Evolutionary conservation across 805 yeast genomes (phyloP).

Genomic region (Ogataea zsoltii): DNA sequence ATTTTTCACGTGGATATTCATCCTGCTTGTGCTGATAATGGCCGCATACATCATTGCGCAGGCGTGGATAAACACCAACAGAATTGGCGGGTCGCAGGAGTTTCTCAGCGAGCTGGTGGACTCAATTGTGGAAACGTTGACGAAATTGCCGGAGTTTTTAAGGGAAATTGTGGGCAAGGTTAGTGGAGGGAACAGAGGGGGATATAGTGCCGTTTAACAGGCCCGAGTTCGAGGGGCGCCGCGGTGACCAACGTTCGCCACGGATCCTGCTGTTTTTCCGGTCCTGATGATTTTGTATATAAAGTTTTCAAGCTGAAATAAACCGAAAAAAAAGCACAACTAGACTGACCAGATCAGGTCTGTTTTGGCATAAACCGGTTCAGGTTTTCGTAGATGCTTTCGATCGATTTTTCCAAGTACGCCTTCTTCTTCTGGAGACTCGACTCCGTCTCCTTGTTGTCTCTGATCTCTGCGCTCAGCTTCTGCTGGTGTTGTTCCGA

Average conservation of each 20-base stretch:
- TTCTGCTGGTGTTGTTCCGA: conserved; percentile 47
- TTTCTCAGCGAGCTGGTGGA: conserved; percentile 74
- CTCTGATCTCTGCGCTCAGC: conserved; percentile 52
- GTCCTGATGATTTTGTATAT: conserved; percentile 2
- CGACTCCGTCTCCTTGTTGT: conserved; percentile 56
- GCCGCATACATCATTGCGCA: conserved; percentile 72
- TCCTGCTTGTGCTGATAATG: conserved; percentile 66
- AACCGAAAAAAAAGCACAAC: no score
- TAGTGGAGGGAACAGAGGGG: conserved; percentile 71
- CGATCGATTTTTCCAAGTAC: conserved; percentile 75
- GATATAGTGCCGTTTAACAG: conserved; percentile 83
- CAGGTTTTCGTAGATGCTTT: conserved; percentile 68
- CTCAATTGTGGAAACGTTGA: conserved; percentile 55
- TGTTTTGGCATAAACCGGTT: conserved; percentile 27
- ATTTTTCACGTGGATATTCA: conserved; percentile 79
- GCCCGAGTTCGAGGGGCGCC: neutral
- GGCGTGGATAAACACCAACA: conserved; percentile 68
- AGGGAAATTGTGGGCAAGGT: conserved; percentile 69
- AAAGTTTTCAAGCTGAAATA: neutral
- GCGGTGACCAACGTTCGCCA: no score
- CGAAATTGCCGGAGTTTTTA: conserved; percentile 63
- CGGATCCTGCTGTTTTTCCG: neutral
- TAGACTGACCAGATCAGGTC: neutral
- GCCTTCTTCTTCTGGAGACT: conserved; percentile 66
- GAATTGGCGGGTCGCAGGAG: conserved; percentile 69